Evolutionary conservation across 768 basidiomycete genomes (phyloP), one percentile per base, ranked within the genome.

Genomic region (Serendipita vermifera): DNA sequence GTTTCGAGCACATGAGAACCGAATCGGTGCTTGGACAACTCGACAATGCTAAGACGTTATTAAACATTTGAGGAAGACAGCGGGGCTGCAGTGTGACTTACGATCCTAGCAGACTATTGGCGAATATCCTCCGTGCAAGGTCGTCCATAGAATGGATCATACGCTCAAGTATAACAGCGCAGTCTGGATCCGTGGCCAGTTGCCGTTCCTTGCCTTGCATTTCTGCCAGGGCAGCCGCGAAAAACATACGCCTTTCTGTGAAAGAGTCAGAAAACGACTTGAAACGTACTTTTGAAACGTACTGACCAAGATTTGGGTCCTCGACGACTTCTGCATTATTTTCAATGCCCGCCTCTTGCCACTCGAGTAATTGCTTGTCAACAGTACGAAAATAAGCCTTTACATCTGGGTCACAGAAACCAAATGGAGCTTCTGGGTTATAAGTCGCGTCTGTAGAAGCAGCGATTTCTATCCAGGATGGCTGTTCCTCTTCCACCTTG

Each of bases 1-100:
- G 91, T 97, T 67, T 97, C 91, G 62, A 86, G 86, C 5, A 96
- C 93, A 78, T 97, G 93, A 24, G 92, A 94, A 14, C 85, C 90
- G 72, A 96, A 98, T 27, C 92, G 79, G 64, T 98, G 86, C 64
- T 75, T 80, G 27, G 77, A 71, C 26, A 92, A 73, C 22, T 71
- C 27, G 22, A 9, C 29, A 38, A 40, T 41, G 55, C 38, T 33
- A 56, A 54, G 33, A 4, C 59, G 57, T 33, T 40, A 33, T 53
- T 29, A 56, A 55, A 57, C 43, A 55, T 46, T 55, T 31, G 57
- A 56, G 15, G 9, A 31, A 56, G 56, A 51, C n/a, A n/a, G n/a
- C n/a, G n/a, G n/a, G n/a, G n/a, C n/a, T n/a, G n/a, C n/a, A n/a
- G n/a, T n/a, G n/a, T 53, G 54, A 80, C 88, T 78, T 70, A 97